Evolutionary conservation across 345 rosid genomes (phyloP), one percentile per base, ranked within the genome.

Genomic region (Euphorbia pulcherrima): DNA sequence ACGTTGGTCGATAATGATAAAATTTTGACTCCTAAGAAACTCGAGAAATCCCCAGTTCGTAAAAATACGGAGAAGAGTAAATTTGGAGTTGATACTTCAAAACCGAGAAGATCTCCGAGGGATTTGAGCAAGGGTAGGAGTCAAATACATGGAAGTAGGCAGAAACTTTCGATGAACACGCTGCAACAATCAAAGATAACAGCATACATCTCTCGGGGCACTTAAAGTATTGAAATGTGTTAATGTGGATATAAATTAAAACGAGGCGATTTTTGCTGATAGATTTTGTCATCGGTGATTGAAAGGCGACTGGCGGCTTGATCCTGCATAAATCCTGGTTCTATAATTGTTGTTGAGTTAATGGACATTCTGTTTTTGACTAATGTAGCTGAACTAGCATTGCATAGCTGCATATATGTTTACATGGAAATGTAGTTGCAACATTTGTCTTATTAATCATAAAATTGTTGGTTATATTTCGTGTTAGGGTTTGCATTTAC

Each of bases 281-380:
- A 74, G 83, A 61, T 88, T 86, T 81, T 86, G 87, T 54, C 88
- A 83, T 77, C 93, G 71, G 77, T 82, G 35, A 23, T 62, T 30
- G 44, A 66, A 51, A 48, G 68, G 77, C 41, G 77, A 18, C 44
- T 88, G 88, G 87, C 79, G 84, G 71, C 77, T 84, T 47, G 88
- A 85, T 78, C 70, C 77, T 20, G 53, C 39, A 7, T 84, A 82
- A 61, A 58, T 82, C 60, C 75, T 26, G 75, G 72, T 52, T 7
- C 53, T 57, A 10, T 69, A 17, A 55, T 69, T 59, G 29, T 65
- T 39, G 27, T 79, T 53, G 81, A 77, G 35, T 75, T 72, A 72
- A 16, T 41, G 24, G 69, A 67, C 68, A 28, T 60, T 17, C 8
- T 40, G 20, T 21, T 44, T 27, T 26, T 18, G 47, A 35, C n/a